Evolutionary conservation across 2,329 filamentous ascomycete species (phyloP).

Genomic region (Colletotrichum neosansevieriae): DNA sequence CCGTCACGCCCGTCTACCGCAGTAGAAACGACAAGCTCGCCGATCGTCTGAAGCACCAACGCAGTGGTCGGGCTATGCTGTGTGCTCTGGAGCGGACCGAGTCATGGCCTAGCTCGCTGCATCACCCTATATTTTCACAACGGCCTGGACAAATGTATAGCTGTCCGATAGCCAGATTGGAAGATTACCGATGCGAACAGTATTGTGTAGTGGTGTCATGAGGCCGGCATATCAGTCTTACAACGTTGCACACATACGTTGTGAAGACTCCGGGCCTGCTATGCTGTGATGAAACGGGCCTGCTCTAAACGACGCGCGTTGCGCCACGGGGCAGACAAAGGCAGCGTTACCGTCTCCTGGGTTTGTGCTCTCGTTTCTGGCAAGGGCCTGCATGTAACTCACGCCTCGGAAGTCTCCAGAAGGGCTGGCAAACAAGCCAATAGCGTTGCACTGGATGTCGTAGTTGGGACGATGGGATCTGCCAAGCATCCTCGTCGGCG

Average conservation of each 20-base stretch:
- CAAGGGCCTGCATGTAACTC: constrained; percentile 8
- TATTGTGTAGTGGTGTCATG: neutral
- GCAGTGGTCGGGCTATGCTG: constrained; percentile 17
- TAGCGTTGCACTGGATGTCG: constrained; percentile 10
- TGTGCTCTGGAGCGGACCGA: constrained; percentile 21
- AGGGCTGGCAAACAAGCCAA: constrained; percentile 23
- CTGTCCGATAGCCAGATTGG: too few relatives aligned
- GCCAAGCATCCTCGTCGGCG: constrained; percentile 7
- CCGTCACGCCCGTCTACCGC: constrained; percentile 7
- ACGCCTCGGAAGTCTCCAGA: constrained; percentile 17
- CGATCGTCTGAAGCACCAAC: constrained; percentile 16
- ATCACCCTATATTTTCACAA: constrained; percentile 16
- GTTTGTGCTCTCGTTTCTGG: neutral
- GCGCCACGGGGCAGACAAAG: neutral
- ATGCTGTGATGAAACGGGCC: constrained; percentile 16
- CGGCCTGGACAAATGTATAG: neutral
- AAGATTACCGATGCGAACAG: too few relatives aligned
- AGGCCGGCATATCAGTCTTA: too few relatives aligned
- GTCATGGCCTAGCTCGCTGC: constrained; percentile 23
- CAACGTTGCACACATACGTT: too few relatives aligned
- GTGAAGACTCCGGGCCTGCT: neutral
- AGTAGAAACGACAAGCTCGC: constrained; percentile 1
- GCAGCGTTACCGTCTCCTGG: constrained; percentile 4
- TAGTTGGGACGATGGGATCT: constrained; percentile 18
- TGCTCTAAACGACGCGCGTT: constrained; percentile 7